Conservation (phyloP, 805 yeast species). For the Starmerella lactis-condensi region DNA sequence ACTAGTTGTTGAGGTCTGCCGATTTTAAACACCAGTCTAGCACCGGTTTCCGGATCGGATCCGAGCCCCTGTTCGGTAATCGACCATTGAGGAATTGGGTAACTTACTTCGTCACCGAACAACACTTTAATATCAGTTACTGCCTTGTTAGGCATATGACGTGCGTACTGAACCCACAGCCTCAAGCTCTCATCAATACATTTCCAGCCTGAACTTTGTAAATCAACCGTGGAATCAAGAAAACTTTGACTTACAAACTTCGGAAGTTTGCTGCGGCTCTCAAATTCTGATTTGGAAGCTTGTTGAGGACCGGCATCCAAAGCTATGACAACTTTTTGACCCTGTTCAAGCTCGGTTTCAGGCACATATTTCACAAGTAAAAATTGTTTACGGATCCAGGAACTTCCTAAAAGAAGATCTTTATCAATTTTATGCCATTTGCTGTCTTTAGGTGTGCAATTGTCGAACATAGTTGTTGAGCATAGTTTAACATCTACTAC, state of each 20-base stretch:
- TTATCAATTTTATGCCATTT: constrained; percentile 31
- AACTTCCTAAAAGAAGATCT: constrained; percentile 29
- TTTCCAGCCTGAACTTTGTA: constrained; percentile 22
- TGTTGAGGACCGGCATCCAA: no score
- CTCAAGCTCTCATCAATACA: constrained; percentile 24
- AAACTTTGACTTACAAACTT: no score
- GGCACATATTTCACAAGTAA: constrained; percentile 21
- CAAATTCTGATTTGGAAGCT: no score
- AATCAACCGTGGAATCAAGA: no score
- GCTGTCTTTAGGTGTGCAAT: constrained; percentile 2
- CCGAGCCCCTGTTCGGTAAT: constrained; percentile 20
- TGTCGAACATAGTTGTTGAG: constrained; percentile 18
- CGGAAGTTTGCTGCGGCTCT: no score
- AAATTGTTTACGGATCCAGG: constrained; percentile 29
- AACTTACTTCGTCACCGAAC: constrained; percentile 55
- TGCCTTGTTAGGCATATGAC: constrained; percentile 22
- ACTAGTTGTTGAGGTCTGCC: constrained; percentile 9
- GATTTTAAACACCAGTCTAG: constrained; percentile 19
- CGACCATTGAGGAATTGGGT: constrained; percentile 60
- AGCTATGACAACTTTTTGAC: constrained; percentile 19
- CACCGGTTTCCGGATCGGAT: constrained; percentile 6
- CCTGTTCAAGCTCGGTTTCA: constrained; percentile 21
- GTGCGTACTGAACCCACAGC: constrained; percentile 43
- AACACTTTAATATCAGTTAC: constrained; percentile 47
- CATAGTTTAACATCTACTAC: constrained; percentile 28